Evolutionary conservation across 148 eudicot genomes (phyloP).

Genomic region (Nepenthes mirabilis): DNA sequence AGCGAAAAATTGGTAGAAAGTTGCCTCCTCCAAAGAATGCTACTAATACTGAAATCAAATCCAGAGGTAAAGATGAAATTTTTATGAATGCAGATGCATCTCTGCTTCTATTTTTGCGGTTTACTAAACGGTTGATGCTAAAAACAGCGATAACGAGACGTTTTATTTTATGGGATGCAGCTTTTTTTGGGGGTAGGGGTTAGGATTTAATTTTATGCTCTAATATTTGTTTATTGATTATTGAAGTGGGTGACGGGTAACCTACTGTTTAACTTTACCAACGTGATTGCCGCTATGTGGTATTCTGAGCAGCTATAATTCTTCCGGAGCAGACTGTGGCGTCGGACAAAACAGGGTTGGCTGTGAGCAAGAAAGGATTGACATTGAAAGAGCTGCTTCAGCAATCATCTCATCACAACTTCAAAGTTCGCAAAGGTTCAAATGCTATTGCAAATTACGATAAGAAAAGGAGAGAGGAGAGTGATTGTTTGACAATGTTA

Average conservation of each 20-base stretch:
- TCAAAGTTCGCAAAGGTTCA: constrained; percentile 84
- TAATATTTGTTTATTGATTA: neutral
- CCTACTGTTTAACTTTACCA: neutral
- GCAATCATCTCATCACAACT: constrained; percentile 87
- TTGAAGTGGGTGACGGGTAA: constrained; percentile 9
- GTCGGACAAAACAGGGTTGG: constrained; percentile 69
- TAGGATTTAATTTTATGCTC: neutral
- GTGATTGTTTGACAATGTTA: neutral
- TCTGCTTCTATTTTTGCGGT: neutral
- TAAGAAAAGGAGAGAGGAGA: neutral
- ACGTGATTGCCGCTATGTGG: neutral
- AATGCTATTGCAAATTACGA: neutral
- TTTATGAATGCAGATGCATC: neutral
- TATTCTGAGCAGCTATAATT: constrained; percentile 39
- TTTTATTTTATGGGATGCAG: neutral
- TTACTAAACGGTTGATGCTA: neutral
- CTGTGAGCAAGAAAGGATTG: constrained; percentile 82
- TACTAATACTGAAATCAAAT: constrained; percentile 75
- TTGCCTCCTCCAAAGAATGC: constrained; percentile 82
- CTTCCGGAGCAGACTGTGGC: constrained; percentile 96
- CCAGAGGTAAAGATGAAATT: constrained; percentile 37
- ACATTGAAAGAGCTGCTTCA: constrained; percentile 92
- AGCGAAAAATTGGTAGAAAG: constrained; percentile 70
- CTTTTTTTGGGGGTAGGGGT: neutral
- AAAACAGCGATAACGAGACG: neutral